phyloP scores from a whole-genome alignment of 306 rosid genomes.

The Hippophae rhamnoides region DNA sequence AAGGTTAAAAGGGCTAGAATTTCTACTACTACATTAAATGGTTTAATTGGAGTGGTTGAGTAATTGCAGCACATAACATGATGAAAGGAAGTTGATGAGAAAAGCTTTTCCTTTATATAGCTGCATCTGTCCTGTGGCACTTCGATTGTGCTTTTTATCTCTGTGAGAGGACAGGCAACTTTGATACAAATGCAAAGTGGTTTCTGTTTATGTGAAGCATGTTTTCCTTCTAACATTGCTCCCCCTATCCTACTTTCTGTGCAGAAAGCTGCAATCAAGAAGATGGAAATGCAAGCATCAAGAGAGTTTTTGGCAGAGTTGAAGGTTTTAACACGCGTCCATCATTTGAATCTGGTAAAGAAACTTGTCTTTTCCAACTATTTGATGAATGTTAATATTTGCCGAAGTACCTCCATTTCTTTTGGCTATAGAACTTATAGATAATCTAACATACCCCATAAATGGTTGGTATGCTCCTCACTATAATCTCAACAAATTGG shows the following conservation, averaged over 20 bases:
- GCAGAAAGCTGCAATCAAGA: slow-evolving; percentile 85
- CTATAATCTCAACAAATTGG: too few relatives aligned
- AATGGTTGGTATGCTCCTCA: too few relatives aligned
- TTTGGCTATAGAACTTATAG: too few relatives aligned
- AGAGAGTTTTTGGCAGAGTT: slow-evolving; percentile 76
- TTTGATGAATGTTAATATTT: not conserved
- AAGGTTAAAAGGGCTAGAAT: too few relatives aligned
- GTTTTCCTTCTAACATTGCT: slow-evolving; percentile 16
- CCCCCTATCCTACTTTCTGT: slow-evolving; percentile 7
- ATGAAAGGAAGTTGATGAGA: too few relatives aligned
- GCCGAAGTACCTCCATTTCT: not conserved
- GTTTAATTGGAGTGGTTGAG: not conserved
- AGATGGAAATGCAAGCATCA: slow-evolving; percentile 89
- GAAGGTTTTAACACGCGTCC: slow-evolving; percentile 80
- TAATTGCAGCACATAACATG: too few relatives aligned
- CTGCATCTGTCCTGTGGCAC: not conserved
- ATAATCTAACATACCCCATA: too few relatives aligned
- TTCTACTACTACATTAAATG: not conserved
- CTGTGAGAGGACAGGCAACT: too few relatives aligned
- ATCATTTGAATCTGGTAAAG: slow-evolving; percentile 82
- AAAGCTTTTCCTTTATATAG: not conserved
- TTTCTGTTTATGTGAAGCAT: slow-evolving; percentile 7
- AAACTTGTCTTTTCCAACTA: slow-evolving; percentile 11
- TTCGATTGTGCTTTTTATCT: not conserved
- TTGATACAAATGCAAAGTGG: not conserved